Base-by-base conservation (phyloP, 169 alveolate species). In the Eimeria brunetti region DNA sequence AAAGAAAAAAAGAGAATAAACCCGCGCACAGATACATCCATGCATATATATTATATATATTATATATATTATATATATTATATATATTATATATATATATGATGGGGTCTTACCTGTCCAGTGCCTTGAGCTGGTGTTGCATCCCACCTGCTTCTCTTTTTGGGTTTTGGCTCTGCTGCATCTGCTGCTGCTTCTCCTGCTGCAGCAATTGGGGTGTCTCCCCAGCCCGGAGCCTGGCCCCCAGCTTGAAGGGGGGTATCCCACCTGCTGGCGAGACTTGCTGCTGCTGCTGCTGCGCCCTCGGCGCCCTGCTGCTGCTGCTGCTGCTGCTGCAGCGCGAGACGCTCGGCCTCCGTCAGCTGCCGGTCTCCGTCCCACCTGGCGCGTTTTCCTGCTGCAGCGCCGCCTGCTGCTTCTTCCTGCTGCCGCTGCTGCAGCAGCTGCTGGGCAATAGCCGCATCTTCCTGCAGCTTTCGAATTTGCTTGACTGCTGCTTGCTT, bases 101-200 rank as follows among this genome's bases (percentile, higher is more conserved):
- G n/a, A n/a, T n/a, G n/a, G n/a, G n/a, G n/a, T n/a, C n/a, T 9
- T 67, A 92, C 95, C 92, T 92, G 95, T 22, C 95, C 95, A 18
- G 96, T 93, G 89, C 94, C 94, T 49, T 67, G 71, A 64, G 96
- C 95, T 49, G 98, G 98, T 24, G 98, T 97, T 30, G 96, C 97
- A 83, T 97, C 98, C 98, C 98, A 97, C n/a, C 98, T 27, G 69
- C 97, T 96, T 80, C 88, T 92, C 76, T 96, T 95, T 58, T 96
- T 97, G 9, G 89, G 90, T 14, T 95, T 89, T n/a, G 71, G 94
- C 36, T 60, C 96, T 22, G 83, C 91, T 22, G 85, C 73, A 22
- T 53, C 94, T 38, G 89, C 83, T 33, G 69, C 81, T 11, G 94
- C 30, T 33, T 67, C 96, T 51, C 95, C 90, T 18, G 76, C 94